phyloP scores from a whole-genome alignment of 208 protist genomes.

The Leishmania major region DNA sequence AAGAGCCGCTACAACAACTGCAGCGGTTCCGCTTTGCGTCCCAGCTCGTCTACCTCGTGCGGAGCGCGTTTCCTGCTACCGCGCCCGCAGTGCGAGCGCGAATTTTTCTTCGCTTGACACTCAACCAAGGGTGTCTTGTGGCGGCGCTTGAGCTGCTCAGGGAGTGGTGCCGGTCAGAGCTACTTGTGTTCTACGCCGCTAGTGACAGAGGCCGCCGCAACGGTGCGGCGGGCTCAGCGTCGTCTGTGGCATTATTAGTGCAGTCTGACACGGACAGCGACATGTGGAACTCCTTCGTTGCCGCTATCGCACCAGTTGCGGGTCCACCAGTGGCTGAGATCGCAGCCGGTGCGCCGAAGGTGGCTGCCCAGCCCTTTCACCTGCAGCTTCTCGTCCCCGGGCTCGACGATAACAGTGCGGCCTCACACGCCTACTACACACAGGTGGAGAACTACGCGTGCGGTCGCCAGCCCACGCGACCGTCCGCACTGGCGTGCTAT shows the following conservation, averaged over 20 bases:
- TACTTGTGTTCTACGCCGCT: slow-evolving; percentile 40
- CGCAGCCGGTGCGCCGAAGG: slow-evolving; percentile 43
- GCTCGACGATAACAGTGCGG: slow-evolving; percentile 35
- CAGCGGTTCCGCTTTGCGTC: slow-evolving; percentile 53
- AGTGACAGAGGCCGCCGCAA: neutral
- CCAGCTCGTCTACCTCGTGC: slow-evolving; percentile 55
- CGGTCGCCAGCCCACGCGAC: slow-evolving; percentile 11
- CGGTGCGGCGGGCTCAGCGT: neutral
- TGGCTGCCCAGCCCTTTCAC: slow-evolving; percentile 48
- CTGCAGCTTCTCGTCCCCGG: slow-evolving; percentile 48
- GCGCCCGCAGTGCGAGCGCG: slow-evolving; percentile 29
- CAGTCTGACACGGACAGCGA: slow-evolving; percentile 26
- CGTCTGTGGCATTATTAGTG: slow-evolving; percentile 8
- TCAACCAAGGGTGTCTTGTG: slow-evolving; percentile 66
- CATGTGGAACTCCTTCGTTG: slow-evolving; percentile 54
- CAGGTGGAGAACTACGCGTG: slow-evolving; percentile 18
- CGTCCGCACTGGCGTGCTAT: slow-evolving; percentile 24
- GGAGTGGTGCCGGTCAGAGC: slow-evolving; percentile 41
- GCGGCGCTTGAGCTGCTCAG: slow-evolving; percentile 63
- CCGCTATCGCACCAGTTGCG: slow-evolving; percentile 46
- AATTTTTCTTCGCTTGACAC: slow-evolving; percentile 54
- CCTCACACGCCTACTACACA: slow-evolving; percentile 20
- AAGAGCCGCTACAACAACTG: slow-evolving; percentile 10
- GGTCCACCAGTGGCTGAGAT: slow-evolving; percentile 53
- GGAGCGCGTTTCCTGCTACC: slow-evolving; percentile 35